Percentiles rank a stretch among this genome's conserved stretches.
Evolutionary conservation across 164 flowering plant species (phyloP).

Genomic region (Chimonanthus salicifolius): DNA sequence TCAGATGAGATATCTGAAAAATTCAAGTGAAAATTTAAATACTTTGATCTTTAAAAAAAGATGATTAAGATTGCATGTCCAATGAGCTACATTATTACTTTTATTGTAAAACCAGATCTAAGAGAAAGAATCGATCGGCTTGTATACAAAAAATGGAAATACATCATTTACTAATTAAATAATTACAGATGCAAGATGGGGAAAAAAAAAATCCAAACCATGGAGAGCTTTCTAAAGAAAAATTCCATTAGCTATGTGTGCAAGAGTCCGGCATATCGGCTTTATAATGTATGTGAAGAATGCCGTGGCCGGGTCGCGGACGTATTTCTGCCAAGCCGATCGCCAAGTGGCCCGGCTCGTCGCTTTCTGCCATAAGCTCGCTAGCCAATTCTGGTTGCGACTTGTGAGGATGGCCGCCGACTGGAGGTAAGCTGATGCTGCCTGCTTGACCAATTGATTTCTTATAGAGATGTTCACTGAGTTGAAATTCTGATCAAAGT

Average conservation of each 20-base stretch:
- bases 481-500: conserved; percentile 13
- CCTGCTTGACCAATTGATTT: conserved; percentile 53
- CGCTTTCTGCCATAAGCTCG: conserved; percentile 19
- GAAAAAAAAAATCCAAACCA: too few relatives aligned
- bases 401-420: conserved; percentile 29
- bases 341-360: background rate
- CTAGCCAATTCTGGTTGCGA: conserved; percentile 29
- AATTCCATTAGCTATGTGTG: conserved; percentile 3
- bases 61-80: too few relatives aligned
- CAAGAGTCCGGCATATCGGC: conserved; percentile 13
- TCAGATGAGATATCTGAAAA: too few relatives aligned
- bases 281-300: conserved; percentile 11
- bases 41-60: too few relatives aligned
- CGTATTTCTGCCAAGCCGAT: conserved; percentile 18
- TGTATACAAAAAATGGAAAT: too few relatives aligned
- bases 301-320: conserved; percentile 16
- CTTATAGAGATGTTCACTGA: conserved; percentile 34
- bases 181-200: too few relatives aligned
- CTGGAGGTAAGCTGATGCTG: conserved; percentile 60
- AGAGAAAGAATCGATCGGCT: too few relatives aligned
- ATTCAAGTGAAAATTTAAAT: too few relatives aligned
- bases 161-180: too few relatives aligned
- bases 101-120: too few relatives aligned
- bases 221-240: background rate
- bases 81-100: too few relatives aligned